Conservation (phyloP, 1,284 basidiomycete species). For the Heterobasidion parviporum region DNA sequence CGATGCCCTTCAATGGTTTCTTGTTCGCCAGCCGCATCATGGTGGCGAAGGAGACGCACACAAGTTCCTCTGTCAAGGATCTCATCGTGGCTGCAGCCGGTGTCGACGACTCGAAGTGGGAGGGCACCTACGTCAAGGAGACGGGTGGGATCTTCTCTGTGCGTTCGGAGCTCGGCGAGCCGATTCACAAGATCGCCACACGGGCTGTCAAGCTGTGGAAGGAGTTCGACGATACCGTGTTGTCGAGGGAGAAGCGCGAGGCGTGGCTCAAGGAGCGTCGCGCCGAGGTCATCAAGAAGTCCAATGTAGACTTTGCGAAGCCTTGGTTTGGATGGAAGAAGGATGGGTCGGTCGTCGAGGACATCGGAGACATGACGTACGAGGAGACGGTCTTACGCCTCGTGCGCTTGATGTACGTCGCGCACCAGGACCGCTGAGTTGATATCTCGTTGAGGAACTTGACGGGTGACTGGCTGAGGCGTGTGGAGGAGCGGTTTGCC, state of each 20-base stretch:
- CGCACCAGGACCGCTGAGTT: constrained; percentile 90
- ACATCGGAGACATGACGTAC: constrained; percentile 96
- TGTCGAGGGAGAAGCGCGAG: constrained; percentile 90
- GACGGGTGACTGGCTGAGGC: constrained; percentile 94
- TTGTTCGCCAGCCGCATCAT: constrained; percentile 95
- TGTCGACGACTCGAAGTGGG: constrained; percentile 88
- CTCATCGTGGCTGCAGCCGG: constrained; percentile 93
- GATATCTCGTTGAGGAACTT: constrained; percentile 92
- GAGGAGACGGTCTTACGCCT: constrained; percentile 92
- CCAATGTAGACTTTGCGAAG: constrained; percentile 96
- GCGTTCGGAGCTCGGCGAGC: constrained; percentile 95
- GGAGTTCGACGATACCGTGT: constrained; percentile 95
- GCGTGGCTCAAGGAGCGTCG: constrained; percentile 85
- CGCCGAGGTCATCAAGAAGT: constrained; percentile 84
- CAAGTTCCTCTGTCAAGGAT: constrained; percentile 90
- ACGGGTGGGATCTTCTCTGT: constrained; percentile 97
- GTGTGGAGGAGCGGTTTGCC: constrained; percentile 96
- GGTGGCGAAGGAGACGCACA: constrained; percentile 98
- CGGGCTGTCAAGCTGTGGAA: constrained; percentile 97
- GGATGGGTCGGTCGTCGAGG: constrained; percentile 75
- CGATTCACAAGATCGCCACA: constrained; percentile 98
- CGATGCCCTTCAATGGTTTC: constrained; percentile 99
- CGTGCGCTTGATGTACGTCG: constrained; percentile 89
- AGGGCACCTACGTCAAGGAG: constrained; percentile 90
- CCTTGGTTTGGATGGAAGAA: constrained; percentile 97